Percentiles rank a stretch among this genome's conserved stretches.
phyloP scores from a whole-genome alignment of 495 filamentous ascomycete species.

The Filosporella fistucella region DNA sequence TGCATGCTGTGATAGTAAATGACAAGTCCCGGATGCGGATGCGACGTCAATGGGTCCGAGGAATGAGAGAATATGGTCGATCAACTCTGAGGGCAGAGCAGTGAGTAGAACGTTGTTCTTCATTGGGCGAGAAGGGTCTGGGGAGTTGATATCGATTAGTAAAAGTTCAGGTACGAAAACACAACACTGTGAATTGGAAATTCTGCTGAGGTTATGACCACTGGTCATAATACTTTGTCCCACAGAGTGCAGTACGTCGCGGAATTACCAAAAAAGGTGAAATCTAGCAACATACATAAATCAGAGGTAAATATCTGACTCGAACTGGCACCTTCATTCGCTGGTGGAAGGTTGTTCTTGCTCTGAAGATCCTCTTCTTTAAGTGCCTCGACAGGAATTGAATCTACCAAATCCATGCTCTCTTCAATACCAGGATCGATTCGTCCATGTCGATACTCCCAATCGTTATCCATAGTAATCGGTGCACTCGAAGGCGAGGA shows the following conservation, averaged over 20 bases:
- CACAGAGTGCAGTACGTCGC: background rate
- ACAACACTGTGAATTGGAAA: background rate
- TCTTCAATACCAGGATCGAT: constrained; percentile 17
- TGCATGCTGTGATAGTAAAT: constrained; percentile 43
- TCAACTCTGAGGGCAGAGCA: constrained; percentile 58
- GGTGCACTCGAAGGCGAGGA: constrained; percentile 1
- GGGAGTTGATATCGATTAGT: background rate
- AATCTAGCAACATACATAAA: constrained; percentile 5
- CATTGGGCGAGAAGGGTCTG: background rate
- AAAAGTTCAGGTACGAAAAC: background rate
- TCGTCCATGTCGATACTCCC: constrained; percentile 17
- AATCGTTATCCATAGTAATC: constrained; percentile 17
- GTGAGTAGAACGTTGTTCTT: constrained; percentile 25
- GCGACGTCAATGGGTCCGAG: constrained; percentile 55
- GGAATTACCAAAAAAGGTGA: background rate
- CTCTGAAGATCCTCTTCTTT: background rate
- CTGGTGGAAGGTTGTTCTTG: background rate
- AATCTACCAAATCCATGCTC: constrained; percentile 11
- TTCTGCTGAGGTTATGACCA: too few relatives aligned
- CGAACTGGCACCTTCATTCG: background rate
- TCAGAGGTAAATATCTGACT: background rate
- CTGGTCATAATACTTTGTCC: background rate
- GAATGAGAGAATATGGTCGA: constrained; percentile 56
- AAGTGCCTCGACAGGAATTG: background rate
- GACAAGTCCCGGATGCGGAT: constrained; percentile 50